Evolutionary conservation across 2,329 filamentous ascomycete genomes (phyloP).

Genomic region (Alternaria ventricosa): DNA sequence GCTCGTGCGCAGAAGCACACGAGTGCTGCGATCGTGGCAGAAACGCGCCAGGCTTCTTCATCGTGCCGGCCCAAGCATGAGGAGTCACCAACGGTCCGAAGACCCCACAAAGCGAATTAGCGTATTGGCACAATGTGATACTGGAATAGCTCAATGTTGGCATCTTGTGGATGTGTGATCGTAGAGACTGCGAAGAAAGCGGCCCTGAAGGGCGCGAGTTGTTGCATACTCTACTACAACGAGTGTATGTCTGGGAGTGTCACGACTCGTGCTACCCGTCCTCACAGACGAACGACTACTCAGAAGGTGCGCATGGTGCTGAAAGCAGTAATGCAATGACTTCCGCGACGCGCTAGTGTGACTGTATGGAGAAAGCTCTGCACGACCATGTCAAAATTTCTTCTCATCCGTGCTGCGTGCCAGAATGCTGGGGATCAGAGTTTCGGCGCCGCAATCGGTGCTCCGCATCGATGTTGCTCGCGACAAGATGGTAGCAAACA

Average conservation of each 20-base stretch:
- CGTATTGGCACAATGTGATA: not conserved
- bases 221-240: not conserved
- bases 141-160: not conserved
- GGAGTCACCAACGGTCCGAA: slow-evolving; percentile 8
- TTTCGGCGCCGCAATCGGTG: slow-evolving; percentile 31
- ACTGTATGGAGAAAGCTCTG: slow-evolving; percentile 13
- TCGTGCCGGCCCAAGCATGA: slow-evolving; percentile 1
- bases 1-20: not conserved
- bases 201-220: not conserved
- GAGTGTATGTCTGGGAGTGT: not conserved
- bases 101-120: slow-evolving; percentile 10
- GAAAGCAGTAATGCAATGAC: slow-evolving; percentile 9
- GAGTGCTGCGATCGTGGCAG: slow-evolving; percentile 4
- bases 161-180: not conserved
- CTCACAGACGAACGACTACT: slow-evolving; percentile 3
- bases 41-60: slow-evolving; percentile 3
- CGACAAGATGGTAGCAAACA: slow-evolving; percentile 2
- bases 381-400: slow-evolving; percentile 30
- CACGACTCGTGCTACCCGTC: not conserved
- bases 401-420: slow-evolving; percentile 24
- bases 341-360: slow-evolving; percentile 6
- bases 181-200: not conserved
- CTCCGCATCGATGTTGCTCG: slow-evolving; percentile 6
- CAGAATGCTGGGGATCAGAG: slow-evolving; percentile 15
- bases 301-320: not conserved